Base-by-base conservation (phyloP, 1,284 basidiomycete genomes). In the Ustilago trichophora region DNA sequence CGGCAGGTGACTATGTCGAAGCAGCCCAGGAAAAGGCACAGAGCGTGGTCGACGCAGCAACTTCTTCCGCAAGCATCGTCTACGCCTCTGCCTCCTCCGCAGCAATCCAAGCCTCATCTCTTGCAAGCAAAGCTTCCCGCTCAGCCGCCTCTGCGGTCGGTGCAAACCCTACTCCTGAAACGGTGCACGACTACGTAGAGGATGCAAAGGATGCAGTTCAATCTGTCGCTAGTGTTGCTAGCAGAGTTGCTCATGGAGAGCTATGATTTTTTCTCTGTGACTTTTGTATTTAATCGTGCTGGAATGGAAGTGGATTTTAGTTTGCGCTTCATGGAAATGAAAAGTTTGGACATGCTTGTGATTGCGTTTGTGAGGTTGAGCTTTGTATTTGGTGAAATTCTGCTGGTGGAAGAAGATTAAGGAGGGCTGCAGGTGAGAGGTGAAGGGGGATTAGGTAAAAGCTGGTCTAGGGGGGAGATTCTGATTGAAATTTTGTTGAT, bases 181-280 rank as follows among this genome's bases (percentile, higher is more conserved):
- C 57, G 12, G 3, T 58, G 1, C 34, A 36, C 13, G 68, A 71
- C 15, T 50, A 54, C 13, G 21, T 65, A 16, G 67, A 71, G 36
- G 54, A 53, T 25, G 46, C 38, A 2, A 46, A 21, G 29, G 51
- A 65, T 11, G 42, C 31, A 3, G 26, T 29, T 9, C 27, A 25
- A 22, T 21, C 22, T n/a, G 24, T 37, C n/a, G 31, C 33, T 12
- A 29, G 45, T n/a, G 7, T 13, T 7, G 27, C 27, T 29, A 8
- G 8, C 8, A 29, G 27, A n/a, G n/a, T n/a, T n/a, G 34, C 25
- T 37, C 63, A 59, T 29, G 19, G 51, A 35, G 63, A 66, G 44
- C 43, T 65, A 3, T 65, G 19, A 46, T 6, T 21, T 11, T 11
- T 22, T 25, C 29, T 22, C 7, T 31, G n/a, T n/a, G n/a, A n/a